A percentile compares a stretch with the other conserved stretches of the same genome.
These are phyloP conservation scores for Rhizophagus clarus DNA, from an alignment of 192 early-diverging fungal species.

Conservation along the genomic window DNA sequence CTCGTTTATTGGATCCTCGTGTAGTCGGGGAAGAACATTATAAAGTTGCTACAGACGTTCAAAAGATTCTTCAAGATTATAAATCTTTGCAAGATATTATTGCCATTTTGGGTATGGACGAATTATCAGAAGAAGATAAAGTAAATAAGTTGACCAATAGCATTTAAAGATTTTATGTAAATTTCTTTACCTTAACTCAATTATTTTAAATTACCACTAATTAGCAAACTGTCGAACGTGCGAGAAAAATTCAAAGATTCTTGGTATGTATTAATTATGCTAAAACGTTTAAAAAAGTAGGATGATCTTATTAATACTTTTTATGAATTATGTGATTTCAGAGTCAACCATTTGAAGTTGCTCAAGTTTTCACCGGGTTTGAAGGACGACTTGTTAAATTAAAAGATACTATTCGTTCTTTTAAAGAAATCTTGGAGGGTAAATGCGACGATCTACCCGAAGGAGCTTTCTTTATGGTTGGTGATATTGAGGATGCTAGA, in stretches of 20 bases:
- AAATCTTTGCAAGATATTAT: constrained; percentile 99
- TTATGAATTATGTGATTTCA: not conserved
- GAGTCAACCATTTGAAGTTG: constrained; percentile 97
- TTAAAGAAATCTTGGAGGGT: constrained; percentile 96
- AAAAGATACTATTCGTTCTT: constrained; percentile 95
- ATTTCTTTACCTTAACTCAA: not conserved
- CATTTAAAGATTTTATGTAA: not conserved
- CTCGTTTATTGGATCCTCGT: constrained; percentile 96
- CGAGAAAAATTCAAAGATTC: constrained; percentile 99
- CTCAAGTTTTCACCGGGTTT: constrained; percentile 97
- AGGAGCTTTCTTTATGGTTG: constrained; percentile 97
- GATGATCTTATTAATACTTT: not conserved
- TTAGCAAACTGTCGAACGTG: constrained; percentile 92
- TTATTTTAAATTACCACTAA: not conserved
- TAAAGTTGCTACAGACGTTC: constrained; percentile 88
- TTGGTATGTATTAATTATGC: constrained; percentile 42
- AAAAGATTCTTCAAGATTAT: constrained; percentile 98
- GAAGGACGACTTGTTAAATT: constrained; percentile 90
- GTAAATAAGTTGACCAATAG: not conserved
- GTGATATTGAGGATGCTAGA: constrained; percentile 93
- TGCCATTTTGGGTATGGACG: constrained; percentile 99
- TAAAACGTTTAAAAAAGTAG: not conserved
- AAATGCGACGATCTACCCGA: constrained; percentile 96
- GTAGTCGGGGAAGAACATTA: constrained; percentile 96
- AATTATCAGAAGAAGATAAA: constrained; percentile 98